Conservation (phyloP, 306 rosid genomes). For the Albizia julibrissin region DNA sequence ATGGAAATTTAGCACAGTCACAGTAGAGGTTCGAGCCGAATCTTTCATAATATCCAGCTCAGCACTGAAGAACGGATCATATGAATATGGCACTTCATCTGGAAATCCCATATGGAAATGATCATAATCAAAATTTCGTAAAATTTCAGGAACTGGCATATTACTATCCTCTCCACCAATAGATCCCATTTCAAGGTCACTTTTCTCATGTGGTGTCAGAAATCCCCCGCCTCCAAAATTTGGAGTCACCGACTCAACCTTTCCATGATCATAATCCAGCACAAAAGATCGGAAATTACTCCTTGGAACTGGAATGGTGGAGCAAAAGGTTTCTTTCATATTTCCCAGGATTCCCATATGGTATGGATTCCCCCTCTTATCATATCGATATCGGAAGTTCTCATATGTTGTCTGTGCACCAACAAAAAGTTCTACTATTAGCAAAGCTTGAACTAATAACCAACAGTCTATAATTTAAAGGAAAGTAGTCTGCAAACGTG, state of each 20-base stretch:
- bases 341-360: conserved; percentile 57
- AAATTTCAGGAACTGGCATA: conserved; percentile 59
- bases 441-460: not conserved
- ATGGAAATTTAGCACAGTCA: conserved; percentile 41
- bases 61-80: conserved; percentile 49
- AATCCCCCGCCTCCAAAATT: conserved; percentile 39
- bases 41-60: conserved; percentile 54
- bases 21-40: conserved; percentile 40
- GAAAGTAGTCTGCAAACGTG: conserved; percentile 15
- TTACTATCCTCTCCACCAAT: conserved; percentile 47
- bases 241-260: conserved; percentile 44
- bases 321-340: conserved; percentile 61
- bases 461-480: not conserved
- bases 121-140: conserved; percentile 60
- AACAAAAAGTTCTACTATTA: conserved; percentile 20
- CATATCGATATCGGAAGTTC: conserved; percentile 84
- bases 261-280: conserved; percentile 51
- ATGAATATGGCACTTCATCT: conserved; percentile 48
- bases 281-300: conserved; percentile 61
- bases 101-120: conserved; percentile 49
- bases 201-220: conserved; percentile 64
- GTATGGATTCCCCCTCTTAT: conserved; percentile 80
- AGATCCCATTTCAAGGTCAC: conserved; percentile 83
- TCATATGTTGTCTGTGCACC: conserved; percentile 86
- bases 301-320: conserved; percentile 55